phyloP scores from a whole-genome alignment of 495 filamentous ascomycete genomes.

The Podospora comata region DNA sequence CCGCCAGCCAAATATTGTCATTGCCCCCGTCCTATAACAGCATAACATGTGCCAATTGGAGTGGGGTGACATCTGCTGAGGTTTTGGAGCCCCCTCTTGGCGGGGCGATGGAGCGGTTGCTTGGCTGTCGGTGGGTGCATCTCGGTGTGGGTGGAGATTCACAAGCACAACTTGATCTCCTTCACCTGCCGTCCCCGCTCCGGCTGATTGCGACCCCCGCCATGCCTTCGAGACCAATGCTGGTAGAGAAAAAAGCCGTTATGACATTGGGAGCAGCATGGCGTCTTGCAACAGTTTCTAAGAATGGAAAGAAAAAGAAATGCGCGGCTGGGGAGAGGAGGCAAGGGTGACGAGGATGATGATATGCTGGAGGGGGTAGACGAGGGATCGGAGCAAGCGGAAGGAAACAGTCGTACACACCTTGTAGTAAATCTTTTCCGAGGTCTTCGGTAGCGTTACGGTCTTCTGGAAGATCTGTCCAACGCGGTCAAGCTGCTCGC shows the following conservation, averaged over 20 bases:
- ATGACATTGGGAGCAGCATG: background rate
- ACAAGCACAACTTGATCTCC: background rate
- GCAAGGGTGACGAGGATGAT: background rate
- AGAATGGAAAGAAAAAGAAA: background rate
- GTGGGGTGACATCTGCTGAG: background rate
- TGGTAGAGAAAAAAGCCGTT: background rate
- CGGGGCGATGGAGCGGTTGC: background rate
- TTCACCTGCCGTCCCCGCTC: slow-evolving; percentile 1
- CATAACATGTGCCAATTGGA: background rate
- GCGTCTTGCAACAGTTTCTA: slow-evolving; percentile 1
- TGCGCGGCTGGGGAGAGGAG: background rate
- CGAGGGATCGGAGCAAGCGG: background rate
- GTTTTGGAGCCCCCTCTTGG: background rate
- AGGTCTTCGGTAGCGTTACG: slow-evolving; percentile 61
- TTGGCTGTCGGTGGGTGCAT: background rate
- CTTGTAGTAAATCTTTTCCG: slow-evolving; percentile 78
- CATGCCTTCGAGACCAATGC: background rate
- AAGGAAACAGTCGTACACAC: slow-evolving; percentile 45
- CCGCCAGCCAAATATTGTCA: background rate
- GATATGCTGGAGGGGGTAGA: background rate
- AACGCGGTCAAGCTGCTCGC: slow-evolving; percentile 71
- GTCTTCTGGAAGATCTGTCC: slow-evolving; percentile 70
- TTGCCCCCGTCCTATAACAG: background rate
- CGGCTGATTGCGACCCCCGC: slow-evolving; percentile 2
- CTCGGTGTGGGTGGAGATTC: slow-evolving; percentile 4